Base-by-base conservation (phyloP, 352 stramenopile genomes). In the Plasmopara muralis region DNA sequence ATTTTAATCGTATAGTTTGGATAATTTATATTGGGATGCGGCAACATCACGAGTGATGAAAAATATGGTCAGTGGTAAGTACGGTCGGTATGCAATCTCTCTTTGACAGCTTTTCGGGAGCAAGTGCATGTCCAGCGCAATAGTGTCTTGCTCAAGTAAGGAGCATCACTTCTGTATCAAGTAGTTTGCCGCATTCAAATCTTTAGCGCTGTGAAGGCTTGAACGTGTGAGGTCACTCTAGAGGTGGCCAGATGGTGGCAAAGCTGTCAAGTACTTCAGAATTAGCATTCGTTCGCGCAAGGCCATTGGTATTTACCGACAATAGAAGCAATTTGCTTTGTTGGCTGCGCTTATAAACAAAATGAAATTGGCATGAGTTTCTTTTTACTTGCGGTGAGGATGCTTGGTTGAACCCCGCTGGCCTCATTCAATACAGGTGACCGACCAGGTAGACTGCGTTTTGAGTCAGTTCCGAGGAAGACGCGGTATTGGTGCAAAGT, bases 1-100 rank as follows among this genome's bases (percentile, higher is more conserved):
- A 35, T 79, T 77, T 44, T 87, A 57, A 72, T 14, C 13, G 13
- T 38, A 38, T 14, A 38, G 13, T 35, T 14, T 38, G 20, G 20
- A 3, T 25, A 25, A 25, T 25, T 25, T 25, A 25, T 25, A 25
- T 25, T 25, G 20, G 20, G 20, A 25, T 25, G 20, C 20, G 20
- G 1, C 20, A 25, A 25, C 5, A 33, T 47, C 28, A 50, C 14
- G 39, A 35, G 2, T 46, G 43, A 15, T 12, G 43, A 50, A 46
- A 47, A 18, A 34, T 39, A 14, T 50, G 37, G 13, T 42, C 28
- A 13, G 39, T 15, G 47, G 45, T 55, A 33, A 47, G 16, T 60
- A 35, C 10, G 31, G 6, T 12, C 31, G 31, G 31, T 35, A 35
- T 35, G 31, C 31, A 12, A 35, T 5, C 31, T 35, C 31, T 35